Evolutionary conservation across 176 grass and related monocot genomes (phyloP).

Genomic region (Oryza meyeriana): DNA sequence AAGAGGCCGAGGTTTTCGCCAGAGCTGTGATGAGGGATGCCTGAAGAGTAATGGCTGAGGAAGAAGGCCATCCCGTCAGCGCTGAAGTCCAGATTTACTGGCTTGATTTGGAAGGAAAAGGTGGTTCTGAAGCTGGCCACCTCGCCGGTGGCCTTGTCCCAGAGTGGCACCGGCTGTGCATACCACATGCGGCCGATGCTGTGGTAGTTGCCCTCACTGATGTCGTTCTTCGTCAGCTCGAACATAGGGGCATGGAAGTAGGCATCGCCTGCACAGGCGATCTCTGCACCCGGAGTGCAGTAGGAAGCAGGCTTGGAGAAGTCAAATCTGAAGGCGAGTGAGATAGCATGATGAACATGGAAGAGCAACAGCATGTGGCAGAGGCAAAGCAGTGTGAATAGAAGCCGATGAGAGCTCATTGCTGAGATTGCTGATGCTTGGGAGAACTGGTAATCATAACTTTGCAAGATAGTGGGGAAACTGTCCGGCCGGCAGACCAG

Average conservation of each 20-base stretch:
- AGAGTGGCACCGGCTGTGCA: too few species aligned
- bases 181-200: too few species aligned
- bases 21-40: not conserved
- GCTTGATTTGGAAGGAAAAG: slow-evolving; percentile 45
- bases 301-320: slow-evolving; percentile 12
- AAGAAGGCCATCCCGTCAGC: slow-evolving; percentile 64
- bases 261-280: slow-evolving; percentile 7
- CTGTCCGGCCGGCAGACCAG: too few species aligned
- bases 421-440: not conserved
- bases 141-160: slow-evolving; percentile 34
- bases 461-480: too few species aligned
- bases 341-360: not conserved
- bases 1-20: slow-evolving; percentile 44
- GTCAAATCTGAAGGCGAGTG: slow-evolving; percentile 52
- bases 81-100: not conserved
- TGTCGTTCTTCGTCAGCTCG: too few species aligned
- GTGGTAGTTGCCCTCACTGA: too few species aligned
- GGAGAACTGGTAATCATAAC: not conserved
- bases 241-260: too few species aligned
- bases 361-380: not conserved
- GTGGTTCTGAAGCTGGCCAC: slow-evolving; percentile 45
- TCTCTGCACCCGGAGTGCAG: not conserved
- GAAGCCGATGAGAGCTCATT: not conserved
- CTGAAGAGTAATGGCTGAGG: slow-evolving; percentile 38
- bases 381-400: not conserved